phyloP scores from a whole-genome alignment of 257 asterid genomes.

The Solanum pinnatisectum region DNA sequence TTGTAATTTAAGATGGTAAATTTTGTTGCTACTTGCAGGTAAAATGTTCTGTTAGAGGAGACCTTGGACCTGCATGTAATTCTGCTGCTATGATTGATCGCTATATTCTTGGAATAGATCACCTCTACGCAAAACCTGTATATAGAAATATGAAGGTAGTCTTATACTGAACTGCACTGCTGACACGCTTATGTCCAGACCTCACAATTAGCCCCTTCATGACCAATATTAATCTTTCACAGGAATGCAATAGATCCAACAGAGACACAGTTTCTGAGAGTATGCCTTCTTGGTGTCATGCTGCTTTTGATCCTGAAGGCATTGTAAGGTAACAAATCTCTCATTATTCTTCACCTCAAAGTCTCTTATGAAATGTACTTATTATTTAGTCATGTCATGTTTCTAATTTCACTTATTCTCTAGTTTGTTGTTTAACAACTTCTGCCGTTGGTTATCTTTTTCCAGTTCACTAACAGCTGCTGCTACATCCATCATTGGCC shows the following conservation, averaged over 20 bases:
- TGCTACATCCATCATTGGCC: constrained; percentile 69
- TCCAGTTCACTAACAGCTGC: constrained; percentile 76
- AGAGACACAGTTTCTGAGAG: constrained; percentile 27
- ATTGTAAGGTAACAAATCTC: constrained; percentile 51
- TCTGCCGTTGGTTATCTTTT: not conserved
- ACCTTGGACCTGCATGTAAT: constrained; percentile 81
- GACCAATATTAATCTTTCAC: not conserved
- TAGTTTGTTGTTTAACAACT: not conserved
- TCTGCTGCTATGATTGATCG: constrained; percentile 90
- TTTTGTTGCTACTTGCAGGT: constrained; percentile 31
- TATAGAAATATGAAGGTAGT: constrained; percentile 69
- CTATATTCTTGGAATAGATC: constrained; percentile 53
- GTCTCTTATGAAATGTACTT: not conserved
- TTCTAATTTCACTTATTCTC: constrained; percentile 14
- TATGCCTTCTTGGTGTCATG: constrained; percentile 72
- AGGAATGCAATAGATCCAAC: constrained; percentile 58
- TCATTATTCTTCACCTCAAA: not conserved
- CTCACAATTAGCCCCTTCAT: not conserved
- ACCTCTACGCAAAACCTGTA: constrained; percentile 64
- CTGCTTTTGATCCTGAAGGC: constrained; percentile 94
- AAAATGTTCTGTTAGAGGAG: constrained; percentile 76
- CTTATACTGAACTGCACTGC: not conserved
- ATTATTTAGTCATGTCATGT: constrained; percentile 61
- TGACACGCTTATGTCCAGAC: not conserved
- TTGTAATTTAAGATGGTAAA: not conserved